These are phyloP conservation scores for Cladosporium cucumerinum DNA, from an alignment of 2,329 filamentous ascomycete genomes.

Conservation along the genomic window DNA sequence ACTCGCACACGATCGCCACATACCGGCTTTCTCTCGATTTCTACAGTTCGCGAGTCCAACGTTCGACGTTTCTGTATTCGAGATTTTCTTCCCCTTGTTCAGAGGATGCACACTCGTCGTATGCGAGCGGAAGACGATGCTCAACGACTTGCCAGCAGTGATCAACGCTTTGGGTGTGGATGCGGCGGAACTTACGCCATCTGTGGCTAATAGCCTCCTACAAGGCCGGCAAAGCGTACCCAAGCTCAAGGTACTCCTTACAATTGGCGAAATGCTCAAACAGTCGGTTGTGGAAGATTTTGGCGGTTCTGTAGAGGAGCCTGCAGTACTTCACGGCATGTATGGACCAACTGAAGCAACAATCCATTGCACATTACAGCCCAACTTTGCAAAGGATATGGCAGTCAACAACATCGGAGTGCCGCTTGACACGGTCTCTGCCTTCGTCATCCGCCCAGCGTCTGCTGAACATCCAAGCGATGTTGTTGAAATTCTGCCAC, in stretches of 20 bases:
- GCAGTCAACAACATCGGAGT: conserved; percentile 69
- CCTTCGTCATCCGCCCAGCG: conserved; percentile 61
- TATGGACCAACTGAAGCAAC: conserved; percentile 91
- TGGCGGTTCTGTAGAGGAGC: conserved; percentile 53
- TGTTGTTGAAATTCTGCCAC: conserved; percentile 53
- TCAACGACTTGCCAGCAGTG: conserved; percentile 68
- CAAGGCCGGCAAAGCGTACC: conserved; percentile 66
- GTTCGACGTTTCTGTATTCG: conserved; percentile 92
- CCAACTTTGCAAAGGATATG: conserved; percentile 55
- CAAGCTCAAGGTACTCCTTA: conserved; percentile 67
- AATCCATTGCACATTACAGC: conserved; percentile 81
- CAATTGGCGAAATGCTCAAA: conserved; percentile 92
- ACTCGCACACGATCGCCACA: conserved; percentile 73
- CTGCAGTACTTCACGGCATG: conserved; percentile 81
- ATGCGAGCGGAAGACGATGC: conserved; percentile 65
- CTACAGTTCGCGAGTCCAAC: conserved; percentile 90
- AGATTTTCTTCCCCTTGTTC: conserved; percentile 85
- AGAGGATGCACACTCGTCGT: conserved; percentile 70
- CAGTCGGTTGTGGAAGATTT: conserved; percentile 74
- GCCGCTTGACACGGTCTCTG: conserved; percentile 77
- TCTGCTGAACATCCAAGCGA: conserved; percentile 10
- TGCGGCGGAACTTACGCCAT: conserved; percentile 84
- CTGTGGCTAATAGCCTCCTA: conserved; percentile 75
- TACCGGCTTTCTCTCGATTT: conserved; percentile 74
- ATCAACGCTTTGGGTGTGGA: conserved; percentile 68